phyloP scores from a whole-genome alignment of 2,329 filamentous ascomycete genomes.

The Penicillium sp. region DNA sequence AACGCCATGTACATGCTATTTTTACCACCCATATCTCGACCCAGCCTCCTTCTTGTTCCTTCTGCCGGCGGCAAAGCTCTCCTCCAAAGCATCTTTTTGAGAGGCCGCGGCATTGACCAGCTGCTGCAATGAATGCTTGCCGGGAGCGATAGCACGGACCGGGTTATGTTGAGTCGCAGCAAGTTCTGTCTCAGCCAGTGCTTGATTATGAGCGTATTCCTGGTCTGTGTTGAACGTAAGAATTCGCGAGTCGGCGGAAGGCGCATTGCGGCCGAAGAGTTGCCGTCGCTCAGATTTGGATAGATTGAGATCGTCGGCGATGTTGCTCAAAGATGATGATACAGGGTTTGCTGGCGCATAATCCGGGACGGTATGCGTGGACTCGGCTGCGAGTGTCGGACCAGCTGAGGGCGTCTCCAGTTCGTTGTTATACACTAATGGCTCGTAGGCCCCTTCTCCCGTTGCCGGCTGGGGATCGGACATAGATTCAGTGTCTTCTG shows the following conservation, averaged over 20 bases:
- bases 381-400: conserved; percentile 15
- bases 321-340: conserved; percentile 60
- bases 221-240: conserved; percentile 86
- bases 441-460: conserved; percentile 42
- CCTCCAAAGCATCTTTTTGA: conserved; percentile 86
- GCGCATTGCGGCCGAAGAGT: conserved; percentile 73
- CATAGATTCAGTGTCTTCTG: conserved; percentile 26
- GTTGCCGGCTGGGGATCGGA: conserved; percentile 13
- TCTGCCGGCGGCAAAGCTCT: conserved; percentile 83
- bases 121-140: conserved; percentile 88
- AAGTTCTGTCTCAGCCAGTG: conserved; percentile 62
- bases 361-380: conserved; percentile 5
- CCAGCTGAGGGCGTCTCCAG: conserved; percentile 24
- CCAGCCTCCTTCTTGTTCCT: conserved; percentile 81
- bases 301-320: conserved; percentile 79
- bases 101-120: conserved; percentile 80
- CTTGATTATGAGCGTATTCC: conserved; percentile 86
- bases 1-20: background rate
- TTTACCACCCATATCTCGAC: conserved; percentile 79
- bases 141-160: conserved; percentile 78
- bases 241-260: conserved; percentile 64
- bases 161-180: conserved; percentile 71
- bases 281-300: conserved; percentile 77
- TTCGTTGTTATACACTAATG: conserved; percentile 44
- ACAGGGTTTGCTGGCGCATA: conserved; percentile 16